Base-by-base conservation (phyloP, 148 eudicot species). In the Mesembryanthemum crystallinum region DNA sequence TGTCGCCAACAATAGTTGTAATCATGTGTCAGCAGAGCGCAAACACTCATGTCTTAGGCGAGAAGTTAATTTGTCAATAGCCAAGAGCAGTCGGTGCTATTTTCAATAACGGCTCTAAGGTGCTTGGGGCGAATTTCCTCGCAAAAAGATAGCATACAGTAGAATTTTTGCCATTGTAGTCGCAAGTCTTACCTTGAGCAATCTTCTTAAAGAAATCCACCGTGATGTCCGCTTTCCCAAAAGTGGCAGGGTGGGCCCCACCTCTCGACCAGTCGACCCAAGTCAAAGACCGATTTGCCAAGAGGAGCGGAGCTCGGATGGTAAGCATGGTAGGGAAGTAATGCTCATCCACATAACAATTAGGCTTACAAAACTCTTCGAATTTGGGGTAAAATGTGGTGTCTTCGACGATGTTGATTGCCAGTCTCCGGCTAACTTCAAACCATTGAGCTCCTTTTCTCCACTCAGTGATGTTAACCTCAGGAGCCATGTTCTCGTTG, bases 261-360 rank as follows among this genome's bases (percentile, higher is more conserved):
- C 98, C 94, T 70, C 92, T 87, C 7, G 98, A 91, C 98, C 98
- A 93, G 76, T 93, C 97, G n/a, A 91, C 97, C 90, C 86, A 91
- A 33, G 98, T 93, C 64, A 93, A 33, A 81, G 90, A 91, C 72
- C 98, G 71, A 76, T 93, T 93, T 17, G 97, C 92, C 81, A 91
- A 54, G 10, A 77, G 83, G 32, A 68, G 60, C 0, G 88, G 65
- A 3, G 96, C 88, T 69, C 33, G 77, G 71, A 93, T 93, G n/a
- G 84, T 87, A 67, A 93, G 82, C 89, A 93, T 87, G 77, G 98
- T 93, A 7, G 97, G 96, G 61, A 93, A 93, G 73, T 93, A 93
- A 72, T 93, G 98, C 73, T 93, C 98, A 42, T 93, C 98, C 62
- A 88, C 97, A 45, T 91, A 93, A 70, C 97, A 93, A 9, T 75